phyloP scores from a whole-genome alignment of 495 filamentous ascomycete genomes.

The Annulohypoxylon nitens region DNA sequence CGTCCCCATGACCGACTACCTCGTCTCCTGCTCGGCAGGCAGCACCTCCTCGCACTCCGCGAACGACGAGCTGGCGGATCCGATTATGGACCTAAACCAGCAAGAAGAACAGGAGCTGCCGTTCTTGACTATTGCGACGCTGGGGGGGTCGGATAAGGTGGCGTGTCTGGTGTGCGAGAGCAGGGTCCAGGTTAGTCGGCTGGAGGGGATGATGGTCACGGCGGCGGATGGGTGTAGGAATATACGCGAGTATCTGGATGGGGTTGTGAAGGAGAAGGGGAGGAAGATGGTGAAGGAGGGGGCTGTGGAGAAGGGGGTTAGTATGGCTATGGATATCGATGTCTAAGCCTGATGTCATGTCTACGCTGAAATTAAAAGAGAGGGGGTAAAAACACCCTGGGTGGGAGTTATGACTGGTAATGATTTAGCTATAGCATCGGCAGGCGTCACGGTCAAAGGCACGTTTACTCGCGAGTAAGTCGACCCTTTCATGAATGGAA shows the following conservation, averaged over 20 bases:
- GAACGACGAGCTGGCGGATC: constrained; percentile 80
- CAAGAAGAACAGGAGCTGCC: constrained; percentile 93
- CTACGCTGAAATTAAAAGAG: no score
- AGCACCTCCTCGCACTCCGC: constrained; percentile 75
- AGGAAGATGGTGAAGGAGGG: constrained; percentile 73
- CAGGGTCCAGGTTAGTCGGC: constrained; percentile 76
- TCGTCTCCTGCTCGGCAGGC: constrained; percentile 88
- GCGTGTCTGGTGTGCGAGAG: constrained; percentile 86
- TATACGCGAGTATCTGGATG: constrained; percentile 79
- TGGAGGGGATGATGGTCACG: constrained; percentile 93
- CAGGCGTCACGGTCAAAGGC: constrained; percentile 15
- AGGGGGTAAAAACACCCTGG: not conserved
- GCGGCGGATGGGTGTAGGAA: constrained; percentile 84
- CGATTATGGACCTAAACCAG: constrained; percentile 86
- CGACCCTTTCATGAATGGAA: constrained; percentile 18
- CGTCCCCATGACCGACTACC: constrained; percentile 91
- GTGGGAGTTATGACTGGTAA: constrained; percentile 7
- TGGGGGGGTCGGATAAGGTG: constrained; percentile 79
- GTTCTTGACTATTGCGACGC: constrained; percentile 84
- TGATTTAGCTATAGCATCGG: constrained; percentile 10
- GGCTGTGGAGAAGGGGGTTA: constrained; percentile 58
- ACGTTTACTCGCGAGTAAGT: constrained; percentile 35
- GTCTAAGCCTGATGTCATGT: no score
- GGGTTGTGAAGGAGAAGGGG: constrained; percentile 75
- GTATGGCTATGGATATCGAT: constrained; percentile 61